These are phyloP conservation scores for Pythium sukuiense DNA, from an alignment of 352 stramenopile genomes.

Conservation along the genomic window DNA sequence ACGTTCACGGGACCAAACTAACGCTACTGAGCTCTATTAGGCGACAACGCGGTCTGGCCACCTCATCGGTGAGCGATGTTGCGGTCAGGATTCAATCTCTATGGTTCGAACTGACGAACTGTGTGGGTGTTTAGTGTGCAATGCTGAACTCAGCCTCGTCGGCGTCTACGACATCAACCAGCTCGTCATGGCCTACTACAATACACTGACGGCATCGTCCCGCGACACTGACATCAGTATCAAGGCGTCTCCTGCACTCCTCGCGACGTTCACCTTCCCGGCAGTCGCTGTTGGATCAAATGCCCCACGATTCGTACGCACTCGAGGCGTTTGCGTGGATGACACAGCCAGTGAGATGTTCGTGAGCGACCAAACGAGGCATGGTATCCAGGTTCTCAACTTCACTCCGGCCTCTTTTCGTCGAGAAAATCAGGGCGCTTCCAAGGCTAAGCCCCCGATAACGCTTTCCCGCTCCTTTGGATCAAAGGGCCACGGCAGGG, in stretches of 20 bases:
- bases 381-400: conserved; percentile 49
- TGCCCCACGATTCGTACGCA: background rate
- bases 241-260: background rate
- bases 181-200: conserved; percentile 5
- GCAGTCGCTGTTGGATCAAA: background rate
- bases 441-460: conserved; percentile 6
- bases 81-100: too few relatives aligned
- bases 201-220: background rate
- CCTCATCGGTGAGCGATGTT: conserved; percentile 15
- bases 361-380: conserved; percentile 49
- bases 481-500: conserved; percentile 30
- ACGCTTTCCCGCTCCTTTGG: conserved; percentile 31
- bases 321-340: conserved; percentile 45
- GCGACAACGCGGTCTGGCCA: conserved; percentile 22
- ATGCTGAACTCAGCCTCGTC: conserved; percentile 4
- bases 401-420: conserved; percentile 27
- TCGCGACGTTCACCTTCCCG: conserved; percentile 1
- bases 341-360: conserved; percentile 61
- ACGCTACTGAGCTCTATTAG: background rate
- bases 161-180: conserved; percentile 17
- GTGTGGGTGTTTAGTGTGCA: conserved; percentile 14
- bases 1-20: too few relatives aligned
- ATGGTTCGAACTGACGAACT: background rate
- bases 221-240: background rate
- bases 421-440: background rate